Conservation (phyloP, 306 rosid genomes). For the Vigna nakashimae region DNA sequence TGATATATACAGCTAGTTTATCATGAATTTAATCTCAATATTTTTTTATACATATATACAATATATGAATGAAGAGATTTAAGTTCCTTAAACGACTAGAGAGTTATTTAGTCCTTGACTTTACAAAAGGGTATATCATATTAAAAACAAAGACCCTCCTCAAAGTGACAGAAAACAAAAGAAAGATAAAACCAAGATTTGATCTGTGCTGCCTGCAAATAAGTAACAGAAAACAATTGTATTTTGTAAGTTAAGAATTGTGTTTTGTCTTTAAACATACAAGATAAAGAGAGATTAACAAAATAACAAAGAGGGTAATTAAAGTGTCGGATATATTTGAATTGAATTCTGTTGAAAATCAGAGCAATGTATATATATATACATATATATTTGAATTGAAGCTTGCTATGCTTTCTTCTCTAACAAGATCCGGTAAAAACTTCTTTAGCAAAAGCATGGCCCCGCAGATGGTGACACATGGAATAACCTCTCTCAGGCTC, state of each 20-base stretch:
- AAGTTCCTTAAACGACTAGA: not conserved
- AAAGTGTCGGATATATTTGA: slow-evolving; percentile 37
- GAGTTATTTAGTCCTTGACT: no score
- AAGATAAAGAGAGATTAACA: slow-evolving; percentile 45
- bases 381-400: slow-evolving; percentile 37
- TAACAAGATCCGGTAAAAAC: slow-evolving; percentile 67
- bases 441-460: slow-evolving; percentile 61
- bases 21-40: not conserved
- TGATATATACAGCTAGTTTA: not conserved
- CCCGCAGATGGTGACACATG: slow-evolving; percentile 57
- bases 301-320: slow-evolving; percentile 40
- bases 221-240: slow-evolving; percentile 5
- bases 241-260: slow-evolving; percentile 10
- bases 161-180: not conserved
- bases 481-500: slow-evolving; percentile 35
- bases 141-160: not conserved
- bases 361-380: not conserved
- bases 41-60: no score
- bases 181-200: slow-evolving; percentile 2
- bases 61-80: no score
- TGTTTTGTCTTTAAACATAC: slow-evolving; percentile 38
- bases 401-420: slow-evolving; percentile 83
- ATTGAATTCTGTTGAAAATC: slow-evolving; percentile 40
- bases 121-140: not conserved
- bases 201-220: not conserved